Percentiles rank a stretch among this genome's conserved stretches.
phyloP scores from a whole-genome alignment of 768 basidiomycete species.

The Boletus pseudopeckii region DNA sequence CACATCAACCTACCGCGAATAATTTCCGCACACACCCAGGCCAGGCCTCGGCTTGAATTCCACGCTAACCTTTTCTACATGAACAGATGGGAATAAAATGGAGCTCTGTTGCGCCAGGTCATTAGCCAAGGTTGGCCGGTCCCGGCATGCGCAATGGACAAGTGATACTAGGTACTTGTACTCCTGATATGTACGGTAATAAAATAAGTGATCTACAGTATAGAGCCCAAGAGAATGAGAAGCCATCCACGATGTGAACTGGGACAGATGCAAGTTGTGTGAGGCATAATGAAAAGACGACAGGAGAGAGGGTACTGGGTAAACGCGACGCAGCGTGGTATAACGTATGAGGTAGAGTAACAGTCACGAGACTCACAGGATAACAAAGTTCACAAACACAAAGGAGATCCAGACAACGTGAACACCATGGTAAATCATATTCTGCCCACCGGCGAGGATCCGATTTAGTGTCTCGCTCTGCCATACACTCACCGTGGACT shows the following conservation, averaged over 20 bases:
- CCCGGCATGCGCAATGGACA: too few relatives aligned
- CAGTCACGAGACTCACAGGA: conserved; percentile 1
- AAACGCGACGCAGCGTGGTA: conserved; percentile 5
- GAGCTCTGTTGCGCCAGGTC: too few relatives aligned
- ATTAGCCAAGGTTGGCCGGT: too few relatives aligned
- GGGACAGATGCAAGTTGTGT: not conserved
- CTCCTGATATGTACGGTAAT: conserved; percentile 5
- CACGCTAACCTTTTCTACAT: too few relatives aligned
- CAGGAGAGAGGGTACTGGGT: not conserved
- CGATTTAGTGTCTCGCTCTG: not conserved
- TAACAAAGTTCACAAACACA: conserved; percentile 8
- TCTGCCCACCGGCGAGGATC: not conserved
- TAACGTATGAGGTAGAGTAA: conserved; percentile 14
- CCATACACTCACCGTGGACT: conserved; percentile 16
- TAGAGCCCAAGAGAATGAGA: not conserved
- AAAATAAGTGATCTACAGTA: conserved; percentile 14
- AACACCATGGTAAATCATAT: not conserved
- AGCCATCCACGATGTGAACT: conserved; percentile 2
- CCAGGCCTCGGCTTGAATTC: too few relatives aligned
- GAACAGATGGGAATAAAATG: too few relatives aligned
- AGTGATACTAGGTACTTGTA: too few relatives aligned
- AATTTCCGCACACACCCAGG: too few relatives aligned
- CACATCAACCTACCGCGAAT: too few relatives aligned
- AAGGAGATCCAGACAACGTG: conserved; percentile 1
- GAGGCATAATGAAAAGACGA: not conserved